Percentiles rank a stretch among this genome's conserved stretches.
These are phyloP conservation scores for Boletus edulis DNA, from an alignment of 768 basidiomycete species.

Conservation along the genomic window DNA sequence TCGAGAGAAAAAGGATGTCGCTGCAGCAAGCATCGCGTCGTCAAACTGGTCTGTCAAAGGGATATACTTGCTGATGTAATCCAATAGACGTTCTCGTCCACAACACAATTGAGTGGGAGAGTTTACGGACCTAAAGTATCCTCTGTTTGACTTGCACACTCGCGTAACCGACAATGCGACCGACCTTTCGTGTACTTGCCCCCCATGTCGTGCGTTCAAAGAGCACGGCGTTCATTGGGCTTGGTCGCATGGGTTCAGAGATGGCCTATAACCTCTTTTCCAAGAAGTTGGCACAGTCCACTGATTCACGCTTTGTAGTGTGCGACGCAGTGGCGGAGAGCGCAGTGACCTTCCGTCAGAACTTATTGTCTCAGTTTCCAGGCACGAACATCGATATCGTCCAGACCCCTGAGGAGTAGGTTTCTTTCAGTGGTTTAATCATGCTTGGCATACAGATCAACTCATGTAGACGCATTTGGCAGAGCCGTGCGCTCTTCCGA, in stretches of 20 bases:
- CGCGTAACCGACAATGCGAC: constrained; percentile 41
- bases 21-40: constrained; percentile 68
- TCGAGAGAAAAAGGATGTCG: constrained; percentile 78
- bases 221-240: constrained; percentile 77
- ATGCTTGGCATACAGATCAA: background rate
- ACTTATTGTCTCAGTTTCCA: constrained; percentile 58
- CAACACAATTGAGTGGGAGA: no score
- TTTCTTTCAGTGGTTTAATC: constrained; percentile 12
- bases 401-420: constrained; percentile 71
- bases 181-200: constrained; percentile 42
- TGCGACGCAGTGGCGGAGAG: constrained; percentile 72
- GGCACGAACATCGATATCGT: constrained; percentile 57
- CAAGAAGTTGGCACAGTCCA: constrained; percentile 54
- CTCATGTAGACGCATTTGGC: constrained; percentile 12
- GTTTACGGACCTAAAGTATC: background rate
- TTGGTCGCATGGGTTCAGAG: constrained; percentile 86
- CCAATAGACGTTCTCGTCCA: background rate
- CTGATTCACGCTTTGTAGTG: constrained; percentile 65
- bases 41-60: background rate
- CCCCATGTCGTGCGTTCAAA: constrained; percentile 39
- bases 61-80: constrained; percentile 11
- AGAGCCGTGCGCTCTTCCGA: constrained; percentile 65
- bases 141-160: background rate
- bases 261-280: constrained; percentile 87
- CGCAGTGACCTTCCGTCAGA: constrained; percentile 52